These are phyloP conservation scores for Oryza glumipatula DNA, from an alignment of 176 grass and related monocot species.

Conservation along the genomic window DNA sequence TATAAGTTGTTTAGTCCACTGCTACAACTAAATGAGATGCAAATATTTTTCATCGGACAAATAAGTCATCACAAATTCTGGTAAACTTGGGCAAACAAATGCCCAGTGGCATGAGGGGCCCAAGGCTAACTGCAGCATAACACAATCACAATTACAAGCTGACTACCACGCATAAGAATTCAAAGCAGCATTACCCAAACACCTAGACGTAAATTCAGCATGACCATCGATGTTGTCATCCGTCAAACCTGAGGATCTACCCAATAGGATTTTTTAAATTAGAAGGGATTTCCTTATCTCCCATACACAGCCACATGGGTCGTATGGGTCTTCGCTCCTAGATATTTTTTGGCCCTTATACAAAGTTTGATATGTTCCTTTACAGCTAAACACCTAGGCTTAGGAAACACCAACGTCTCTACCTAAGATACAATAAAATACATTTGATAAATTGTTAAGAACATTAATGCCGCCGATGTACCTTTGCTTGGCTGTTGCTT, in stretches of 20 bases:
- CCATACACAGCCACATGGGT: background rate
- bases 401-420: conserved; percentile 18
- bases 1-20: background rate
- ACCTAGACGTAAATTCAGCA: no score
- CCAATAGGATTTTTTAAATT: background rate
- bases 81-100: background rate
- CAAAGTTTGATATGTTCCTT: conserved; percentile 7
- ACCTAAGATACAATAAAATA: background rate
- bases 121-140: background rate
- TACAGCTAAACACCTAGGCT: background rate
- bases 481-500: conserved; percentile 15
- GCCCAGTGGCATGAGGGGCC: no score
- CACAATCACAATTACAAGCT: background rate
- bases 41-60: background rate
- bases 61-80: background rate
- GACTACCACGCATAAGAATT: background rate
- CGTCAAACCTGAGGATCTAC: background rate
- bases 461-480: conserved; percentile 11
- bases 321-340: background rate
- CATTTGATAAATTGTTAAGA: conserved; percentile 10
- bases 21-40: background rate
- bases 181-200: background rate
- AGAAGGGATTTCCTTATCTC: background rate
- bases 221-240: background rate
- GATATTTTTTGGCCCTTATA: background rate